These are phyloP conservation scores for Xylogone sp. DNA, from an alignment of 2,329 filamentous ascomycete species.

Conservation along the genomic window DNA sequence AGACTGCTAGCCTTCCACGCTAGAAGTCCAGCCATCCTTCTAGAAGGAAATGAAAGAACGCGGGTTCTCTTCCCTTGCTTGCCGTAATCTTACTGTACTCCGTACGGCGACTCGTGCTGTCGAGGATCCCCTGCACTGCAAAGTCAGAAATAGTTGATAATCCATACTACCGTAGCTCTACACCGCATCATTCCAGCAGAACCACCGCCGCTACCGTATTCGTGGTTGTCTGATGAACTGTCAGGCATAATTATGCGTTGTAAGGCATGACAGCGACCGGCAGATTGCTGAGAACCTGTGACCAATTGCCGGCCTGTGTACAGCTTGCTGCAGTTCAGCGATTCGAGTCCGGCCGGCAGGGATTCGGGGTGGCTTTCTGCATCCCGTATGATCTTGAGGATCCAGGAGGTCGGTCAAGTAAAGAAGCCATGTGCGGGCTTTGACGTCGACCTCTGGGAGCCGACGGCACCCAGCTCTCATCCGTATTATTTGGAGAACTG, in stretches of 20 bases:
- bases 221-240: no score
- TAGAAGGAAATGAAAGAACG: background rate
- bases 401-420: background rate
- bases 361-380: no score
- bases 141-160: background rate
- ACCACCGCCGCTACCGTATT: no score
- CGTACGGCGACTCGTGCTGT: background rate
- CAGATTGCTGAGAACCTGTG: no score
- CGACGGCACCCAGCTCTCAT: background rate
- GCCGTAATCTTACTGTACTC: background rate
- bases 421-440: background rate
- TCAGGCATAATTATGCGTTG: no score
- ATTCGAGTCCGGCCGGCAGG: no score
- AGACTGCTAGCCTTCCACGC: background rate
- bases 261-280: no score
- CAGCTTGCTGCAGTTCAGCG: no score
- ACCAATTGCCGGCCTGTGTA: no score
- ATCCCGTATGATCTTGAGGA: no score
- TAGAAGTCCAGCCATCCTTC: background rate
- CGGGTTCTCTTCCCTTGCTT: background rate
- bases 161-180: no score
- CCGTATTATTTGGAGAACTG: background rate
- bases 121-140: background rate
- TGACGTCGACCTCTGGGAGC: background rate
- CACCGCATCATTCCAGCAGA: no score